A percentile compares a stretch with the other conserved stretches of the same genome.
phyloP scores from a whole-genome alignment of 2,329 filamentous ascomycete genomes.

The Chlorencoelia australis region DNA sequence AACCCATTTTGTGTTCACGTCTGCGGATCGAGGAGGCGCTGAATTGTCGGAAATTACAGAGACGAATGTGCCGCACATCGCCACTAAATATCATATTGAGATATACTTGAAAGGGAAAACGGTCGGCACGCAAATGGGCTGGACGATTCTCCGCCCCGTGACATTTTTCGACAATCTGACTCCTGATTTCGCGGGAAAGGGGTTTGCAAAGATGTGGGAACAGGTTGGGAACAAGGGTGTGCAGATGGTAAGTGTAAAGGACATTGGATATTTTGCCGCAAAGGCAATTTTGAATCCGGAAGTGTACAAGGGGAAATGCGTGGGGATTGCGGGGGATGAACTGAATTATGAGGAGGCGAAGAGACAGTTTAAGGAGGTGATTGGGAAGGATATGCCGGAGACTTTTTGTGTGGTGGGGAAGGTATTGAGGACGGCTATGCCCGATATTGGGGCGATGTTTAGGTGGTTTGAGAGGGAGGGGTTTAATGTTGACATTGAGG shows the following conservation, averaged over 20 bases:
- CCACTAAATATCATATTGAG: conserved; percentile 44
- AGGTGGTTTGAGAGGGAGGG: conserved; percentile 25
- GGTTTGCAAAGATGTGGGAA: conserved; percentile 20
- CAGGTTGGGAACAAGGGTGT: conserved; percentile 25
- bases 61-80: conserved; percentile 44
- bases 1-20: conserved; percentile 51
- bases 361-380: conserved; percentile 24
- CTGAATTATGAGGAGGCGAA: conserved; percentile 29
- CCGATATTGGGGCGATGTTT: conserved; percentile 25
- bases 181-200: conserved; percentile 18
- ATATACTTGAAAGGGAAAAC: conserved; percentile 37
- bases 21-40: conserved; percentile 50
- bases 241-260: conserved; percentile 33
- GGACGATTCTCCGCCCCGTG: conserved; percentile 46
- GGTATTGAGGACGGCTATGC: conserved; percentile 18
- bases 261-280: conserved; percentile 38
- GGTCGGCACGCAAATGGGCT: conserved; percentile 34
- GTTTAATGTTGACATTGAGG: conserved; percentile 28
- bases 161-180: conserved; percentile 43
- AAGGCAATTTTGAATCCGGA: conserved; percentile 32
- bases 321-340: conserved; percentile 37
- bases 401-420: conserved; percentile 21
- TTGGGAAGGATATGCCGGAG: conserved; percentile 23
- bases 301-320: conserved; percentile 29
- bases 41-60: conserved; percentile 34